Conservation (phyloP, 331 rosid genomes). For the Quercus phellos region DNA sequence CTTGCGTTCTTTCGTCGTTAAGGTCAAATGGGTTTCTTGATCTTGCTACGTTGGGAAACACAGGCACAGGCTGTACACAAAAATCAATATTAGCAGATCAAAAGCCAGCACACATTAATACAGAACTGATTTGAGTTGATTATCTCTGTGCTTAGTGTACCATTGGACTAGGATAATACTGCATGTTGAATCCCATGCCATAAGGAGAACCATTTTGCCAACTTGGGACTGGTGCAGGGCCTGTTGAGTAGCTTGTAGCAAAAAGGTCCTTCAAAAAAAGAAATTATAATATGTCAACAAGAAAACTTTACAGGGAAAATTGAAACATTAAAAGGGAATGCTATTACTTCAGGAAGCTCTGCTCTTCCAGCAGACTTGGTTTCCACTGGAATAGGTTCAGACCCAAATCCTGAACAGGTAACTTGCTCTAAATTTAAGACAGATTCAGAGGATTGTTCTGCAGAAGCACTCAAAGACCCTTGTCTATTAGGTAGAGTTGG, state of each 20-base stretch:
- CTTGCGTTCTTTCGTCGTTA: conserved; percentile 32
- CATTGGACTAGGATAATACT: conserved; percentile 44
- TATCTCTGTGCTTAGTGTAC: conserved; percentile 25
- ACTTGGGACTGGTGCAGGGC: conserved; percentile 39
- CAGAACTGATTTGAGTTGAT: background rate
- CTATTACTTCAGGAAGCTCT: conserved; percentile 71
- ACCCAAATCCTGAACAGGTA: conserved; percentile 20
- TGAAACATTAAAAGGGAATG: background rate
- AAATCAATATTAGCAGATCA: conserved; percentile 21
- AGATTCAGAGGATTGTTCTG: conserved; percentile 28
- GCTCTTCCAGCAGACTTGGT: conserved; percentile 37
- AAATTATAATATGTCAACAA: conserved; percentile 7
- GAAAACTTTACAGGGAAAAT: background rate
- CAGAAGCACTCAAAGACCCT: conserved; percentile 26
- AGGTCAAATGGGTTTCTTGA: conserved; percentile 63
- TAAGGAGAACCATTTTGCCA: conserved; percentile 53
- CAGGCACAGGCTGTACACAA: conserved; percentile 44
- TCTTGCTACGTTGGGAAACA: conserved; percentile 33
- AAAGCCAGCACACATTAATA: conserved; percentile 3
- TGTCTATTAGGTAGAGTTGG: conserved; percentile 20
- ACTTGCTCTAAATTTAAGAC: conserved; percentile 38
- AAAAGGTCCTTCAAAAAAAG: conserved; percentile 66
- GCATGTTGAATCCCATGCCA: conserved; percentile 55
- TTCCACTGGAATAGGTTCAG: conserved; percentile 30
- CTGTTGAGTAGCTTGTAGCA: conserved; percentile 37